Conservation (phyloP, 768 basidiomycete genomes). For the Pulveroboletus sp. region DNA sequence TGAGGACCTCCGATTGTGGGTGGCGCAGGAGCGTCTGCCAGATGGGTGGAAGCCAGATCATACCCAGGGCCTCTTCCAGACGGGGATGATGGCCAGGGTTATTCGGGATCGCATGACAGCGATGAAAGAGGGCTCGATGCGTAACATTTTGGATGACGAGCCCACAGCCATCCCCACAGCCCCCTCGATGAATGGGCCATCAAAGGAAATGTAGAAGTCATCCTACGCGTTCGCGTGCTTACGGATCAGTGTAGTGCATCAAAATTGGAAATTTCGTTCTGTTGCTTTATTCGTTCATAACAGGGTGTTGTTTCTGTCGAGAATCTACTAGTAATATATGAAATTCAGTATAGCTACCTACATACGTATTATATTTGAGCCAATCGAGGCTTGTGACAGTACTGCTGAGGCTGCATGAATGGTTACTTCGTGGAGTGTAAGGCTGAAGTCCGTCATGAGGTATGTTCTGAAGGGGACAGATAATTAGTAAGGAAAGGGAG, state of each 20-base stretch:
- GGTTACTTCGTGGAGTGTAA: too few relatives aligned
- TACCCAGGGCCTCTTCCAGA: conserved; percentile 27
- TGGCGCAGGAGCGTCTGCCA: conserved; percentile 53
- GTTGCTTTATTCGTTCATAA: not conserved
- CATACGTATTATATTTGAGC: too few relatives aligned
- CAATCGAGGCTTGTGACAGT: too few relatives aligned
- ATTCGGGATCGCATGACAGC: conserved; percentile 28
- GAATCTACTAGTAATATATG: not conserved
- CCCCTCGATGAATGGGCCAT: not conserved
- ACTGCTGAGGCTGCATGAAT: too few relatives aligned
- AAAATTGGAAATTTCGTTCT: not conserved
- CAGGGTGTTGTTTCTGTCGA: not conserved
- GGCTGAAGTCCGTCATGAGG: too few relatives aligned
- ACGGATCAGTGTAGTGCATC: not conserved
- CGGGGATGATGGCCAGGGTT: conserved; percentile 22
- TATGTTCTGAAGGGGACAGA: too few relatives aligned
- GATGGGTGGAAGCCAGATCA: conserved; percentile 35
- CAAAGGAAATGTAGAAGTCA: not conserved
- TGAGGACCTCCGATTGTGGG: conserved; percentile 50
- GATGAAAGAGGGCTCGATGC: conserved; percentile 14
- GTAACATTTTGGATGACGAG: conserved; percentile 20
- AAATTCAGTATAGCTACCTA: too few relatives aligned
- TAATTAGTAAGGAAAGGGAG: too few relatives aligned
- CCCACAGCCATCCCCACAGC: conserved; percentile 1
- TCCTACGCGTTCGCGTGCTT: not conserved